Evolutionary conservation across 2,329 filamentous ascomycete genomes (phyloP).

Genomic region (Chalara sp.): DNA sequence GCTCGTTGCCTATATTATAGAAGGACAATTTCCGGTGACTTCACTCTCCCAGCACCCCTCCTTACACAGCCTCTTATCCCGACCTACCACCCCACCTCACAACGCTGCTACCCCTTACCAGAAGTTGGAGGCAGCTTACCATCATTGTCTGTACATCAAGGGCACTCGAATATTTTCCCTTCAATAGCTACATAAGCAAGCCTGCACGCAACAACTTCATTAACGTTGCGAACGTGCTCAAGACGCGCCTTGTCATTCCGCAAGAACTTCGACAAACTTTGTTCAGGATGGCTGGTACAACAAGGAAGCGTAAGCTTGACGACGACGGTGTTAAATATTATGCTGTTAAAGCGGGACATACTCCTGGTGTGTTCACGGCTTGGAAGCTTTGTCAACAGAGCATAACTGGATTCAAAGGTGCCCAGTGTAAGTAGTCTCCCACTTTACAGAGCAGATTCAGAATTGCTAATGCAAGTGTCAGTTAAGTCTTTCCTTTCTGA

Average conservation of each 20-base stretch:
- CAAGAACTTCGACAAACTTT: constrained; percentile 1
- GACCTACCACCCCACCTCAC: no score
- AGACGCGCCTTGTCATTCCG: not conserved
- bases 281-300: constrained; percentile 10
- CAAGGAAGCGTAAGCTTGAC: constrained; percentile 22
- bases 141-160: no score
- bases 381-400: constrained; percentile 57
- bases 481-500: constrained; percentile 73
- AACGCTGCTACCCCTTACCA: no score
- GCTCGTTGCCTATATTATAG: no score
- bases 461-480: constrained; percentile 27
- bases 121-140: no score
- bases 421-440: constrained; percentile 51
- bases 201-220: no score
- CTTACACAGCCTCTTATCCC: no score
- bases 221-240: not conserved
- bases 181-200: no score
- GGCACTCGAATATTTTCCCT: no score
- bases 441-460: not conserved
- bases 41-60: no score
- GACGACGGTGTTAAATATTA: constrained; percentile 45
- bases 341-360: constrained; percentile 50
- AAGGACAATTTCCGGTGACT: no score
- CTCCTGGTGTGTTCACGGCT: constrained; percentile 53
- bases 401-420: constrained; percentile 55